Base-by-base conservation (phyloP, 1,139 yeast species). In the Zhuliangozyma blackwelliae region DNA sequence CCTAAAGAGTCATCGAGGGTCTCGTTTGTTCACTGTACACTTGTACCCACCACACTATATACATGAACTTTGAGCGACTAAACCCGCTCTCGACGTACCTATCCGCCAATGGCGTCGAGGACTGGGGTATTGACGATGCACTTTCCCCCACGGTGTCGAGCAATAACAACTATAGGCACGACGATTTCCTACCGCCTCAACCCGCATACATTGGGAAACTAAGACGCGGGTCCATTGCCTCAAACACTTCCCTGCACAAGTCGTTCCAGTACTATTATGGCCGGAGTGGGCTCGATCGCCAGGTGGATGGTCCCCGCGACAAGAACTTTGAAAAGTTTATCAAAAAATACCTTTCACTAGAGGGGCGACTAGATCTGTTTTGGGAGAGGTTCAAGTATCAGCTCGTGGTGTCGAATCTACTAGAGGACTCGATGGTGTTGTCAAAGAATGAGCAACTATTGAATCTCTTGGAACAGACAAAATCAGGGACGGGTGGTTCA, bases 371-470 rank as follows among this genome's bases (percentile, higher is more conserved):
- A 5, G 40, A 37, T 11, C 57, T 55, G 37, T 67, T 67, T 41
- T 62, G 68, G 68, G 76, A 71, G 41, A 59, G 59, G 40, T 65
- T 68, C 56, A 68, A 68, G 46, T 71, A 70, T 46, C 61, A 56
- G 41, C 49, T 71, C 27, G 55, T 71, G 2, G 52, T 65, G 5
- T 67, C 74, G 3, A 63, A 63, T 39, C 51, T 71, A n/a, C 49
- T 71, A 32, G 75, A 69, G 36, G 68, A 68, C 41, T 53, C 72
- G 2, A 63, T 70, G 65, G 60, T 66, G 27, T 49, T 69, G 20
- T 68, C 75, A 12, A 69, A 70, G 42, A 68, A 68, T 41, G 75
- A 71, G 32, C 68, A 63, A 40, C 55, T 61, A 12, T 50, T 63
- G 30, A 28, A 29, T 16, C 13, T 38, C 21, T 5, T 12, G 23